Evolutionary conservation across 768 basidiomycete genomes (phyloP).

Genomic region (Lactifluus volemus): DNA sequence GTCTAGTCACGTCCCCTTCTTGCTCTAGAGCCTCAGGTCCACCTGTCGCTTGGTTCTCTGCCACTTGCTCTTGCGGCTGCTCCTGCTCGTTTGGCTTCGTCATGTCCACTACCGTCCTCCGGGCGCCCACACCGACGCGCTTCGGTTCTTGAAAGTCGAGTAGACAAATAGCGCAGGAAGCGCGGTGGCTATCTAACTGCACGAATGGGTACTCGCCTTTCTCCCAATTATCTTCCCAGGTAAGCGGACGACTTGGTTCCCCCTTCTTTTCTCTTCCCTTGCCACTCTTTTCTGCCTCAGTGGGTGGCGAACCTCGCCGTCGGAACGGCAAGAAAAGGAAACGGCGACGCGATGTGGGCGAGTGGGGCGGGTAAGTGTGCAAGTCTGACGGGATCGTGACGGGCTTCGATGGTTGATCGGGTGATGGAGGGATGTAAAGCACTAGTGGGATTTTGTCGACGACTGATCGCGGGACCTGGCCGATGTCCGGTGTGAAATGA

Average conservation of each 20-base stretch:
- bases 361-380: constrained; percentile 57
- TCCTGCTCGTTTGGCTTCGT: neutral
- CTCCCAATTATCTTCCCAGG: constrained; percentile 79
- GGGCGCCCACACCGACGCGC: constrained; percentile 28
- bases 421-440: constrained; percentile 77
- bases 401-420: constrained; percentile 29
- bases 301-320: neutral
- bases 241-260: constrained; percentile 29
- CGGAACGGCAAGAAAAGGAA: constrained; percentile 41
- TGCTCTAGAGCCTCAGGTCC: constrained; percentile 26
- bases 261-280: constrained; percentile 8
- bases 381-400: constrained; percentile 20
- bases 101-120: constrained; percentile 20
- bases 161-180: constrained; percentile 76
- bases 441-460: constrained; percentile 80
- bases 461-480: constrained; percentile 57
- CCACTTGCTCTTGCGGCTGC: neutral
- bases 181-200: constrained; percentile 71
- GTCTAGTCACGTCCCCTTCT: constrained; percentile 23
- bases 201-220: constrained; percentile 73
- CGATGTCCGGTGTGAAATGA: constrained; percentile 70
- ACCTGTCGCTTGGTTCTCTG: constrained; percentile 24
- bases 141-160: constrained; percentile 77
- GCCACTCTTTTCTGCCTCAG: constrained; percentile 19
- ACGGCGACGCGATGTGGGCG: constrained; percentile 33